Evolutionary conservation across 2,329 filamentous ascomycete species (phyloP).

Genomic region (Colletotrichum brevisporum): DNA sequence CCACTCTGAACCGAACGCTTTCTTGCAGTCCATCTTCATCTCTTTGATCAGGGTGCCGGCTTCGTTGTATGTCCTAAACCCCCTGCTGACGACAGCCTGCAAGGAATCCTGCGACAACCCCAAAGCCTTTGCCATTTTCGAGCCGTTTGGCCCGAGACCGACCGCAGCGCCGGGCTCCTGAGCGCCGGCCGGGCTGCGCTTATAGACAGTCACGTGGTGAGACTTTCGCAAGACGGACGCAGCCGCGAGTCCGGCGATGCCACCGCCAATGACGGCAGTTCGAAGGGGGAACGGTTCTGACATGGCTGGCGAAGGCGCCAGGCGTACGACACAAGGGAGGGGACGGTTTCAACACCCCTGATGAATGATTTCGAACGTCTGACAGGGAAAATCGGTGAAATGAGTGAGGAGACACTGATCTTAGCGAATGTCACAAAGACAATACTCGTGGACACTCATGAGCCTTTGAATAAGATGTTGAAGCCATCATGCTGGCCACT

Average conservation of each 20-base stretch:
- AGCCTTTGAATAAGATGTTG: too few relatives aligned
- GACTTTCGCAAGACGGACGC: not conserved
- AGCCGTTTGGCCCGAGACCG: conserved; percentile 2
- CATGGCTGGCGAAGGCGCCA: too few relatives aligned
- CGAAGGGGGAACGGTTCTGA: not conserved
- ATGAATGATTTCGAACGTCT: too few relatives aligned
- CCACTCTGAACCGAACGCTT: conserved; percentile 5
- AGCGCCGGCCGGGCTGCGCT: not conserved
- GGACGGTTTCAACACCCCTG: too few relatives aligned
- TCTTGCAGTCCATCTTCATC: not conserved
- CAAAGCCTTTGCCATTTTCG: conserved; percentile 1
- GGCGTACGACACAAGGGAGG: too few relatives aligned
- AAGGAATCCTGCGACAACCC: not conserved
- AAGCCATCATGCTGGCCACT: too few relatives aligned
- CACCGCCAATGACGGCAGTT: conserved; percentile 13
- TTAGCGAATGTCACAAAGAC: too few relatives aligned
- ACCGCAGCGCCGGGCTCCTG: not conserved
- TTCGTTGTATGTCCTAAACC: conserved; percentile 3
- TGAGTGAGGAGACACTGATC: too few relatives aligned
- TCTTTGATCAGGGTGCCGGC: not conserved
- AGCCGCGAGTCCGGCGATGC: conserved; percentile 8
- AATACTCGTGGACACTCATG: too few relatives aligned
- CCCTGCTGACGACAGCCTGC: not conserved
- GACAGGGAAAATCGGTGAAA: too few relatives aligned
- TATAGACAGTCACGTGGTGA: conserved; percentile 7